Evolutionary conservation across 345 rosid species (phyloP).

Genomic region (Gossypioides kirkii): DNA sequence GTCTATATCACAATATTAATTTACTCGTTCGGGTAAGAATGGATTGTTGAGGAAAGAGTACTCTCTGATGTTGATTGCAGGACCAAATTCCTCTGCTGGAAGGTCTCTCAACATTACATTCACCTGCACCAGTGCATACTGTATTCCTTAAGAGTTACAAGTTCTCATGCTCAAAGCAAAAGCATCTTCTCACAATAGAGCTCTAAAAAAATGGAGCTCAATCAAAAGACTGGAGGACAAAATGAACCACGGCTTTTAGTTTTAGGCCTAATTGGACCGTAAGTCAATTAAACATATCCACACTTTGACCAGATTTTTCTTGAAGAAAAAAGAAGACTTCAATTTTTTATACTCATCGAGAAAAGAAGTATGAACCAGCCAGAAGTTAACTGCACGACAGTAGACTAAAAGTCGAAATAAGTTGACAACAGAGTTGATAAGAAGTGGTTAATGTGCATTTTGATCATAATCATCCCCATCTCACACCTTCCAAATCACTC

Average conservation of each 20-base stretch:
- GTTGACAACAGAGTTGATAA: not conserved
- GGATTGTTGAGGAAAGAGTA: constrained; percentile 84
- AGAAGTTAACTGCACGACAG: not conserved
- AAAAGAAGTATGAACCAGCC: not conserved
- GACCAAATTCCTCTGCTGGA: constrained; percentile 86
- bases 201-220: not conserved
- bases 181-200: not conserved
- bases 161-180: not conserved
- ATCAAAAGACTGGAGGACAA: not conserved
- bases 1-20: constrained; percentile 10
- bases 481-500: not conserved
- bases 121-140: constrained; percentile 51
- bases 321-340: not conserved
- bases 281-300: not conserved
- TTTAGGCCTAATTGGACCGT: not conserved
- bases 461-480: not conserved
- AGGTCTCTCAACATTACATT: constrained; percentile 66
- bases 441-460: not conserved
- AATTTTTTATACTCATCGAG: not conserved
- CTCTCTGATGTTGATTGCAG: constrained; percentile 68
- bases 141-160: constrained; percentile 3
- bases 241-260: not conserved
- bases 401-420: not conserved
- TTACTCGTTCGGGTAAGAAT: constrained; percentile 67
- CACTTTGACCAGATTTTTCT: not conserved